Evolutionary conservation across 208 protist species (phyloP), one percentile per base, ranked within the genome.

Genomic region (Crithidia sp.): DNA sequence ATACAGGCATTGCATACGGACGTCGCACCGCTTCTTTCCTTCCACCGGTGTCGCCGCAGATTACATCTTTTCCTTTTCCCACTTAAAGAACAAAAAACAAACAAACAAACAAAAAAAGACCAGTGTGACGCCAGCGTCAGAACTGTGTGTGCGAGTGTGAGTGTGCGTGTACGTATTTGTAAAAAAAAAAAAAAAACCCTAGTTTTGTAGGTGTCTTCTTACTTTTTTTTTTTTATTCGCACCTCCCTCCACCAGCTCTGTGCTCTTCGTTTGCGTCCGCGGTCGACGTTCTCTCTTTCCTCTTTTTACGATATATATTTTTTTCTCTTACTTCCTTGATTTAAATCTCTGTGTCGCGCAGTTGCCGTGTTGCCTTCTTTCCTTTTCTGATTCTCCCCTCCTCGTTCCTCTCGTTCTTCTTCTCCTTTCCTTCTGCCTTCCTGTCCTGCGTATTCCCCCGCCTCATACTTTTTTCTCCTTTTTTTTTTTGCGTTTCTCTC

Each of bases 341-440:
- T 37, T 67, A 68, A 59, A 28, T 74, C 41, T 47, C n/a, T 71
- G 58, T 81, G 39, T 28, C 28, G 28, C 28, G 28, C 28, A 28
- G 28, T 28, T 28, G 28, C 28, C 28, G 28, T 28, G 28, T 28
- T 58, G 16, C 76, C 17, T 44, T 69, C 54, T 17, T 65, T 65
- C n/a, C 57, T 41, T 47, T 40, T 65, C 19, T 28, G 28, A 1
- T 41, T 53, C 28, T 39, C 40, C 10, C 19, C 52, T 49, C 16
- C 9, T 56, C 58, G 14, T 44, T 5, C 41, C 47, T 43, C n/a
- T 59, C 66, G 36, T 71, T 70, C 36, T 70, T 53, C 28, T 71
- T 64, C 71, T 71, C 8, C 37, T 2, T 28, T 28, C 28, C 28
- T 28, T 2, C 28, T 28, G 28, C 28, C 28, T 28, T 28, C 28